Conservation (phyloP, 1,284 basidiomycete genomes). For the Fomitopsis pinicola region DNA sequence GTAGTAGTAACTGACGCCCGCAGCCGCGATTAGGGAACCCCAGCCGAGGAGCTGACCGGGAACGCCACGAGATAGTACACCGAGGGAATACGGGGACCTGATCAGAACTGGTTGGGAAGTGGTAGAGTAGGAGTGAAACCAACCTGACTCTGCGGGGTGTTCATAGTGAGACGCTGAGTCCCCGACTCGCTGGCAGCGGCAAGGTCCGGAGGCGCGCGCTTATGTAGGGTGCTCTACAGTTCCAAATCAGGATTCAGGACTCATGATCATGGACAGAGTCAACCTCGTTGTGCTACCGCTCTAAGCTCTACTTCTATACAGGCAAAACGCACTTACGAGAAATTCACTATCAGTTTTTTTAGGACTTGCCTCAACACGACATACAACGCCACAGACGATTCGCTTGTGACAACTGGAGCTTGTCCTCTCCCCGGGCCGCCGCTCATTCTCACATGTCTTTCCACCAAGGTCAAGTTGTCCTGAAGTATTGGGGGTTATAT, state of each 20-base stretch:
- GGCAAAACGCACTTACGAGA: no score
- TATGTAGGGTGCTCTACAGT: background rate
- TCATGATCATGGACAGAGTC: background rate
- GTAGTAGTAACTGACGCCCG: constrained; percentile 41
- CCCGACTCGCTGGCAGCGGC: background rate
- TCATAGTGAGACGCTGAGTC: constrained; percentile 13
- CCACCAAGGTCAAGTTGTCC: no score
- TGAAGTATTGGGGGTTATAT: no score
- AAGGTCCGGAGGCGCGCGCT: background rate
- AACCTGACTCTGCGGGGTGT: constrained; percentile 31
- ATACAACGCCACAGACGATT: no score
- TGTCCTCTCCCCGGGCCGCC: no score
- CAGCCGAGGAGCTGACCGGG: constrained; percentile 30
- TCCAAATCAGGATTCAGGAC: no score
- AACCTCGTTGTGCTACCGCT: background rate
- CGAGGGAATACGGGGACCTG: background rate
- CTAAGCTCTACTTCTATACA: no score
- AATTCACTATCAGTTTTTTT: no score
- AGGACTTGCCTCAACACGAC: no score
- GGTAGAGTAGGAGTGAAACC: constrained; percentile 8
- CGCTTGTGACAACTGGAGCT: no score
- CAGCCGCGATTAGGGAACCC: constrained; percentile 38
- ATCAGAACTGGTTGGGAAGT: background rate
- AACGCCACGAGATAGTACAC: background rate
- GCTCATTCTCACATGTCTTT: no score